Evolutionary conservation across 2,329 filamentous ascomycete species (phyloP).

Genomic region (Neofusicoccum sp.): DNA sequence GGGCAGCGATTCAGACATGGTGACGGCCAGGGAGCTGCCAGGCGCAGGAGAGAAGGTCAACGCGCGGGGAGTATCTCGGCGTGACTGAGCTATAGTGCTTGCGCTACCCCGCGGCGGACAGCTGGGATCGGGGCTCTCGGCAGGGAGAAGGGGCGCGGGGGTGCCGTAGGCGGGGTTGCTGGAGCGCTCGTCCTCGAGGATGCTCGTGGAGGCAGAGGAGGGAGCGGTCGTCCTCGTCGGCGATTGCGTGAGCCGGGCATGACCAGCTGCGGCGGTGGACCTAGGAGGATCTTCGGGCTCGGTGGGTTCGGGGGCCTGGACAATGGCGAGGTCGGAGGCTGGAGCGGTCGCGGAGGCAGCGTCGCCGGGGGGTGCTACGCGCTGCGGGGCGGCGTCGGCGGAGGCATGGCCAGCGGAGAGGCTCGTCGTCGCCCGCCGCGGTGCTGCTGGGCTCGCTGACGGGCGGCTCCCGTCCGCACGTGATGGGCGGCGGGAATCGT

Average conservation of each 20-base stretch:
- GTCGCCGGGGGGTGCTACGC: not conserved
- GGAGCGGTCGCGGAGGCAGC: not conserved
- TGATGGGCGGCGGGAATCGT: constrained; percentile 20
- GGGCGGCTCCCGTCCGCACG: constrained; percentile 20
- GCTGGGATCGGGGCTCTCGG: constrained; percentile 20
- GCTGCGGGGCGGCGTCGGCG: not conserved
- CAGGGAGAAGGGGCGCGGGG: constrained; percentile 28
- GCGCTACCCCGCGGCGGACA: constrained; percentile 1
- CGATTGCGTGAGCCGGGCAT: constrained; percentile 24
- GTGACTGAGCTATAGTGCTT: not conserved
- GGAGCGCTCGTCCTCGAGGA: constrained; percentile 23
- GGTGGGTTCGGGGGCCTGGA: constrained; percentile 7
- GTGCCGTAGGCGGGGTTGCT: constrained; percentile 31
- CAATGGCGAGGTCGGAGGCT: constrained; percentile 18
- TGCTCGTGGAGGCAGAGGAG: constrained; percentile 21
- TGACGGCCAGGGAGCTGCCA: not conserved
- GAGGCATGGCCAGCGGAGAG: not conserved
- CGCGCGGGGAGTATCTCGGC: constrained; percentile 10
- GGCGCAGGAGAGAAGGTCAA: not conserved
- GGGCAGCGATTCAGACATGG: constrained; percentile 37
- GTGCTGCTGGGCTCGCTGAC: not conserved
- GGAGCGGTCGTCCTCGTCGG: constrained; percentile 23
- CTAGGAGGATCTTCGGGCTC: constrained; percentile 17
- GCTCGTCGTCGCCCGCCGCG: not conserved
- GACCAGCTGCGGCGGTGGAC: constrained; percentile 15